phyloP scores from a whole-genome alignment of 2,329 filamentous ascomycete species.

The Coleophoma crateriformis region DNA sequence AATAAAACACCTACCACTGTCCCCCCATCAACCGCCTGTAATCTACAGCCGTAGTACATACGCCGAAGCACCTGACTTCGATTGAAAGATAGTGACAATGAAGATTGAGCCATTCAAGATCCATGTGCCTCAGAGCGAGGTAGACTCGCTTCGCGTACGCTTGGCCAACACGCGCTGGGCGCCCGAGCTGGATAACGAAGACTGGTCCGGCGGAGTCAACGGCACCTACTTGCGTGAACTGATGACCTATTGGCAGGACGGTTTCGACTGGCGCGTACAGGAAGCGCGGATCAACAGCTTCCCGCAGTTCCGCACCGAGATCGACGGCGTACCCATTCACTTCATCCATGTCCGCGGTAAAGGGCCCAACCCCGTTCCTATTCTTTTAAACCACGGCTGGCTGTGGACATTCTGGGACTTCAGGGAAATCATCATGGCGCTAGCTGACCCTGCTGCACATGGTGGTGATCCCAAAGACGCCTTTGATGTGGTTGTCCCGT shows the following conservation, averaged over 20 bases:
- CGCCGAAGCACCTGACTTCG: constrained; percentile 3
- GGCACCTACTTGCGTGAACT: constrained; percentile 8
- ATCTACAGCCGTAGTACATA: background rate
- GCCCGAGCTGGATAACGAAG: constrained; percentile 4
- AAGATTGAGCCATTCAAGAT: constrained; percentile 9
- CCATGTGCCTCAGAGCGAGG: constrained; percentile 6
- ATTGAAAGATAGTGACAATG: constrained; percentile 1
- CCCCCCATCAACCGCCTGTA: background rate
- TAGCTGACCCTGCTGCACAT: background rate
- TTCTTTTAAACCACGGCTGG: constrained; percentile 10
- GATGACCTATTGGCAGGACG: constrained; percentile 12
- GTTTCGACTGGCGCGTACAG: constrained; percentile 15
- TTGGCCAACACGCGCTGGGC: constrained; percentile 5
- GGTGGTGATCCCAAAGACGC: constrained; percentile 1
- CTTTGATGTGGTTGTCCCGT: constrained; percentile 11
- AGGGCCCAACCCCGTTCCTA: constrained; percentile 4
- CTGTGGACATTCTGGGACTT: constrained; percentile 6
- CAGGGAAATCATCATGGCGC: constrained; percentile 5
- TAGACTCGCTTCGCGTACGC: constrained; percentile 6
- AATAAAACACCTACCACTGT: no score
- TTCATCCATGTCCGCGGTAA: constrained; percentile 8
- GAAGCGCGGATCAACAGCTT: constrained; percentile 14
- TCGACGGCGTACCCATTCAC: constrained; percentile 28
- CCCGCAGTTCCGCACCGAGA: constrained; percentile 19
- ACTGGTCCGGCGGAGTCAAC: constrained; percentile 8